A percentile compares a stretch with the other conserved stretches of the same genome.
Conservation (phyloP, 805 yeast species). For the Ogataea ganodermae region DNA sequence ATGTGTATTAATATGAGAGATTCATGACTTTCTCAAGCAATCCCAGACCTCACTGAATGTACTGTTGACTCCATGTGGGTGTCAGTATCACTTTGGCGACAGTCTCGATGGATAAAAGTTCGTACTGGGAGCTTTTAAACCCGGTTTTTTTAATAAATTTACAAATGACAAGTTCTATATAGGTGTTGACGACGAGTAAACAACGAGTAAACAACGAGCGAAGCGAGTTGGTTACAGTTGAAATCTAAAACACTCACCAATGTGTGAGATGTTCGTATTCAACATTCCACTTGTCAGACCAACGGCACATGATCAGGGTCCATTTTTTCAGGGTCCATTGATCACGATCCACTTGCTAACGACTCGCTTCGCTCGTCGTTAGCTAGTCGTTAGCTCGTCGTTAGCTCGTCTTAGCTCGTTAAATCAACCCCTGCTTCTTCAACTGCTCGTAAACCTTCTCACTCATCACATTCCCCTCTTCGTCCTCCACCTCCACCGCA, state of each 20-base stretch:
- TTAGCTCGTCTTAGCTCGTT: conserved; percentile 5
- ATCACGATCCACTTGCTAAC: not conserved
- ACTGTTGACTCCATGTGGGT: no score
- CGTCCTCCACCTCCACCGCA: conserved; percentile 84
- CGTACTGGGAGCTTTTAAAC: no score
- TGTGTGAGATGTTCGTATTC: no score
- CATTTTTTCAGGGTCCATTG: not conserved
- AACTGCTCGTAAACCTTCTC: conserved; percentile 80
- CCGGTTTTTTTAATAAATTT: no score
- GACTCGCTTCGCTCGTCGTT: not conserved
- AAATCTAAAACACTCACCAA: no score
- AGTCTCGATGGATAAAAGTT: no score
- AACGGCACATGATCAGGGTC: not conserved
- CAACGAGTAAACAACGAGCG: not conserved
- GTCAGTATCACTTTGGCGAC: no score
- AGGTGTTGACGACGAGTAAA: no score
- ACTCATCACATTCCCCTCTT: conserved; percentile 89
- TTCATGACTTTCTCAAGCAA: no score
- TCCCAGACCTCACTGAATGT: no score
- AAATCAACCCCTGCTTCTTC: conserved; percentile 83
- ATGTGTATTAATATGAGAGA: not conserved
- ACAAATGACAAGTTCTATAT: no score
- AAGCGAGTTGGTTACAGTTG: not conserved
- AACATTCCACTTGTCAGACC: not conserved
- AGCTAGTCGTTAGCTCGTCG: not conserved